These are phyloP conservation scores for Ananas comosus DNA, from an alignment of 176 grass and related monocot species.

Conservation along the genomic window DNA sequence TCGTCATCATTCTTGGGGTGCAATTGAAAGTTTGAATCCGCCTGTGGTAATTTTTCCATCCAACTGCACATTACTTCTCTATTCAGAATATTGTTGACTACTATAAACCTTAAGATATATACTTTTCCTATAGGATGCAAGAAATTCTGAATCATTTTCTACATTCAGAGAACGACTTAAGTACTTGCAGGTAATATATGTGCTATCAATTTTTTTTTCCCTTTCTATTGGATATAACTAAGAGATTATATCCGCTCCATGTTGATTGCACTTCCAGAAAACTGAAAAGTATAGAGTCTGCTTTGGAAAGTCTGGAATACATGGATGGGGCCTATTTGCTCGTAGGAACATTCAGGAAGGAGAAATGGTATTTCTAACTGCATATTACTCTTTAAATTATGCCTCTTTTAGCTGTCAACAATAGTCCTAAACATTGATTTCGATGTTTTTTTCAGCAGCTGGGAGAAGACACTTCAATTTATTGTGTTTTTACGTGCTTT, in stretches of 20 bases:
- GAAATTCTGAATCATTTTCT: conserved; percentile 35
- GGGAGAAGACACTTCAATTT: too few relatives aligned
- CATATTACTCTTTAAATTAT: conserved; percentile 4
- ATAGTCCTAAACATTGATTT: neutral
- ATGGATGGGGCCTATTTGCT: conserved; percentile 98
- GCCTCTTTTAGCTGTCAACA: neutral
- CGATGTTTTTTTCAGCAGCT: neutral
- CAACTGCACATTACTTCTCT: neutral
- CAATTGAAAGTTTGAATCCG: conserved; percentile 54
- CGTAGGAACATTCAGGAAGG: conserved; percentile 78
- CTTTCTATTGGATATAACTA: conserved; percentile 16
- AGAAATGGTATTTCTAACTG: conserved; percentile 63
- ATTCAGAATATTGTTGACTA: conserved; percentile 1
- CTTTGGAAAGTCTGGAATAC: conserved; percentile 86
- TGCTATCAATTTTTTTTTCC: conserved; percentile 13
- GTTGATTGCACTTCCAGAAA: conserved; percentile 45
- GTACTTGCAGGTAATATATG: conserved; percentile 61
- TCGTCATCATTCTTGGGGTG: conserved; percentile 55
- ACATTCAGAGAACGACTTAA: conserved; percentile 68
- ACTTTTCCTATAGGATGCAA: conserved; percentile 52
- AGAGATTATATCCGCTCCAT: conserved; percentile 20
- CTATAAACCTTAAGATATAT: conserved; percentile 11
- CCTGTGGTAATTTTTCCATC: conserved; percentile 33
- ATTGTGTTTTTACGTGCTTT: too few relatives aligned
- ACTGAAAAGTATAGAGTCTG: conserved; percentile 71